A percentile compares a stretch with the other conserved stretches of the same genome.
These are phyloP conservation scores for Colletotrichum zoysiae DNA, from an alignment of 2,329 filamentous ascomycete species.

Conservation along the genomic window DNA sequence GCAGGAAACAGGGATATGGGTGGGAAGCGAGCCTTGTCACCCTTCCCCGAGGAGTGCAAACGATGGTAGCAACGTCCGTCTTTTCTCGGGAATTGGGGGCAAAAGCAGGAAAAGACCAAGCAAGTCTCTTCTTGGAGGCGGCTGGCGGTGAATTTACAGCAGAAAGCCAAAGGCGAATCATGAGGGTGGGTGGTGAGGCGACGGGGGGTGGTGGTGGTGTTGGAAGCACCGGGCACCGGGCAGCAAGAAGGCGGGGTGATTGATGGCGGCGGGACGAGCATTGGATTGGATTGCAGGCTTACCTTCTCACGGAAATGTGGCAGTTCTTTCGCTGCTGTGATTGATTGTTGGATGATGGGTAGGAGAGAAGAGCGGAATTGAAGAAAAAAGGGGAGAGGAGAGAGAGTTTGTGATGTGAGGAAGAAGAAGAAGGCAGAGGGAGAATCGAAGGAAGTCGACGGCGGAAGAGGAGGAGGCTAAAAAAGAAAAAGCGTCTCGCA, in stretches of 20 bases:
- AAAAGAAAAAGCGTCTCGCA: slow-evolving; percentile 51
- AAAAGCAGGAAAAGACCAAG: background rate
- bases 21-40: background rate
- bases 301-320: slow-evolving; percentile 36
- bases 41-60: background rate
- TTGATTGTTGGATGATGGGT: slow-evolving; percentile 42
- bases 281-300: slow-evolving; percentile 16
- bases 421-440: slow-evolving; percentile 23
- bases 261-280: slow-evolving; percentile 10
- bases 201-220: slow-evolving; percentile 3
- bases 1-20: slow-evolving; percentile 1
- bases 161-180: background rate
- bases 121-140: background rate
- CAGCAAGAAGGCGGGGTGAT: slow-evolving; percentile 9
- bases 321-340: slow-evolving; percentile 47
- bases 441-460: slow-evolving; percentile 40
- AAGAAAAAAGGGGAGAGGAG: background rate
- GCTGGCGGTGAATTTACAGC: slow-evolving; percentile 7
- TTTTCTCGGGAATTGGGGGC: background rate
- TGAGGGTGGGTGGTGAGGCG: slow-evolving; percentile 1
- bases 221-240: background rate
- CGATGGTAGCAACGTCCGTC: too few species aligned
- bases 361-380: slow-evolving; percentile 42
- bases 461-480: slow-evolving; percentile 48
- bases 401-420: slow-evolving; percentile 34